Evolutionary conservation across 768 basidiomycete species (phyloP), one percentile per base, ranked within the genome.

Genomic region (Kwoniella sp.): DNA sequence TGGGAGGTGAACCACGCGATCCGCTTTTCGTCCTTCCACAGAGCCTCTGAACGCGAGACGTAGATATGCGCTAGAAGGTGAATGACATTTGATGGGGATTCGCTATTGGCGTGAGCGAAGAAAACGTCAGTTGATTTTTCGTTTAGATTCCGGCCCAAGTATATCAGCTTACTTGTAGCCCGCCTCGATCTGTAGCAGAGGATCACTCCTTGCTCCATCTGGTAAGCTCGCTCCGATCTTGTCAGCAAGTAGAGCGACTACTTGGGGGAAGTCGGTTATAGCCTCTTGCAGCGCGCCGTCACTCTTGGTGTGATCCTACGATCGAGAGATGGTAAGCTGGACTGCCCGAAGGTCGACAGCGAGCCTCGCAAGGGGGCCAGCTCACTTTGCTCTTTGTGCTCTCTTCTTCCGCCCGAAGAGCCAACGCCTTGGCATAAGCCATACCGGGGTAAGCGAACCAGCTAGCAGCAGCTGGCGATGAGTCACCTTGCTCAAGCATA

Each of bases 21-120:
- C 31, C 85, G 83, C 0, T 78, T 73, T 0, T 89, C 82, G 15
- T 89, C 87, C 82, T 94, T 97, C 93, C 93, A 98, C 1, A 95
- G 78, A 0, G 87, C 78, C 9, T 81, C 83, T 0, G 91, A 90
- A 7, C 92, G 89, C 48, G 89, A 86, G 2, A 86, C 90, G 78
- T 98, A 98, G 25, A 97, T 86, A 73, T 93, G 91, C 0, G 91
- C 90, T 2, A 97, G 85, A 8, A 96, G 86, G 69, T 96, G 89
- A 0, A 92, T 81, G 29, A 68, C 66, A 51, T 69, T 74, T 1
- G 85, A 77, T 0, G 85, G 84, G 9, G 83, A 79, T 25, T 65
- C 60, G 34, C 70, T 70, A 37, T 0, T 4, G 26, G 22, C 1
- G 1, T 11, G 26, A 4, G 13, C 1, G 13, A 0, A 13, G 5